These are phyloP conservation scores for Moniliophthora roreri DNA, from an alignment of 1,284 basidiomycete species.

Conservation along the genomic window DNA sequence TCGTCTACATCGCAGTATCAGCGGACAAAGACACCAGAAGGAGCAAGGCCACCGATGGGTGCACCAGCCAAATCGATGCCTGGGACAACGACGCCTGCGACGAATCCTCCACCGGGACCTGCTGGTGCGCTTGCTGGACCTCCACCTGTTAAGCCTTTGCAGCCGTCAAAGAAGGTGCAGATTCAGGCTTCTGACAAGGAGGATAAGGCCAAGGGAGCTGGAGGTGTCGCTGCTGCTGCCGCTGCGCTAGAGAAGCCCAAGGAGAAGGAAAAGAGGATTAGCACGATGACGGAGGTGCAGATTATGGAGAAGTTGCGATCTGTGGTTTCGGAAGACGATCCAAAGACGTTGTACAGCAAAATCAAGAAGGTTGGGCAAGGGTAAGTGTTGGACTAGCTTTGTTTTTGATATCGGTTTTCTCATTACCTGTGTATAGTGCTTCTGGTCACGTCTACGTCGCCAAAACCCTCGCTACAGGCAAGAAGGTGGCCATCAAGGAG, in stretches of 20 bases:
- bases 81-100: conserved; percentile 40
- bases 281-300: conserved; percentile 95
- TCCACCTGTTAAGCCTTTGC: conserved; percentile 74
- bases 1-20: neutral
- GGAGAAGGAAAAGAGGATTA: conserved; percentile 84
- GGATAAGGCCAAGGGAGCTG: conserved; percentile 39
- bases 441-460: conserved; percentile 99
- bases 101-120: conserved; percentile 43
- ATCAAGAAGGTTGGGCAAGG: conserved; percentile 99
- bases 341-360: conserved; percentile 90
- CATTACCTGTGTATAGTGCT: conserved; percentile 53
- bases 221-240: conserved; percentile 67
- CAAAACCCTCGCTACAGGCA: conserved; percentile 83
- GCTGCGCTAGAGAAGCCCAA: conserved; percentile 72
- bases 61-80: conserved; percentile 57
- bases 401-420: conserved; percentile 7
- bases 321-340: conserved; percentile 87
- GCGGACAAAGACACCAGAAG: conserved; percentile 17
- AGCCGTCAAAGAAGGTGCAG: conserved; percentile 65
- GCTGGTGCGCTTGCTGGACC: conserved; percentile 53
- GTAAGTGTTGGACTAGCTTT: conserved; percentile 52
- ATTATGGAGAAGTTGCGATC: conserved; percentile 97
- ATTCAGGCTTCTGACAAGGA: conserved; percentile 39
- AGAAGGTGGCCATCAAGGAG: conserved; percentile 98
- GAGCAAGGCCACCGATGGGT: conserved; percentile 38